Base-by-base conservation (phyloP, 805 yeast species). In the Clavispora phyllophila region DNA sequence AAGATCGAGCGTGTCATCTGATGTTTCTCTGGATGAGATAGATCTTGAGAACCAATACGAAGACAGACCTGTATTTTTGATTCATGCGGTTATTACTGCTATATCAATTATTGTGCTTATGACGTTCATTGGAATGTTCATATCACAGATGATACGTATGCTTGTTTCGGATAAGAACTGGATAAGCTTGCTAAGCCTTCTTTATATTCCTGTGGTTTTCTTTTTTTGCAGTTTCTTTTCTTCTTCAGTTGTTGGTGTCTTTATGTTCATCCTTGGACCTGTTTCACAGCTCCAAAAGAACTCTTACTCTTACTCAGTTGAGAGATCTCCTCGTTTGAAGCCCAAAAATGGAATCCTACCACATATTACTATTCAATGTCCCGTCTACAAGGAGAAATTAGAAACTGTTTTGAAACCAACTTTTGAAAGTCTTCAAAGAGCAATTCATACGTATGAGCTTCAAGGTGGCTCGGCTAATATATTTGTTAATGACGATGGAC, bases 401-500 rank as follows among this genome's bases (percentile, higher is more conserved):
- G 36, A 33, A 6, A 5, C 14, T 19, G 36, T 33, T 13, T n/a
- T 36, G 14, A 12, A 13, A 12, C 32, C 23, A 19, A 36, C 29
- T 2, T 36, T 24, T 18, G 29, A 25, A 17, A 24, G 26, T 15
- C 12, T 24, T 4, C 25, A 24, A 17, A 26, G 15, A 9, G 39
- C 29, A 5, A 36, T 36, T 26, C 39, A 25, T 12, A 25, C 26
- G 3, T 26, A 17, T 14, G 29, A 25, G 18, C 39, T 36, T 26
- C 32, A 33, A 19, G 36, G 36, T 12, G 36, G 36, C 9, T 33
- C 36, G 9, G 36, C 36, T 4, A 33, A 33, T 13, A 20, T 33
- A 19, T 33, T 33, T n/a, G 36, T 33, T n/a, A 33, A 33, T 8
- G 36, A 33, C 24, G 36, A 33, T 33, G 36, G 36, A 12, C 36